phyloP scores from a whole-genome alignment of 1,284 basidiomycete species.

The Phylloboletellus chloephorus region DNA sequence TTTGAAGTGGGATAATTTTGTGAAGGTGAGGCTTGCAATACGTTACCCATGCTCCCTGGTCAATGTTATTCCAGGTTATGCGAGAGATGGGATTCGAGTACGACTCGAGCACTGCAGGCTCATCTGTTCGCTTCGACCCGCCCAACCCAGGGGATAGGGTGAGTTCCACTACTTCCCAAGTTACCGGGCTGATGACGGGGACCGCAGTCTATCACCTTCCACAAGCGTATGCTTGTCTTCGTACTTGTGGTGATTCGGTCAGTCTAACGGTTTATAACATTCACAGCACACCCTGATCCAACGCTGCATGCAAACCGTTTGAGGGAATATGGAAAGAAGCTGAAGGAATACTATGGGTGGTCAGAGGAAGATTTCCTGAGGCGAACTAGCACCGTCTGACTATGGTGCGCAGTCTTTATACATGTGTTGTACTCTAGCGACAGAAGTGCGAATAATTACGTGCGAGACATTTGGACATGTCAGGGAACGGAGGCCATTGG shows the following conservation, averaged over 20 bases:
- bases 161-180: conserved; percentile 21
- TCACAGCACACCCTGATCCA: conserved; percentile 64
- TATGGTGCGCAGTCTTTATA: background rate
- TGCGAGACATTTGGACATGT: no score
- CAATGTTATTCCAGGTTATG: conserved; percentile 51
- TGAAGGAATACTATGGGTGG: conserved; percentile 68
- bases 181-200: conserved; percentile 7
- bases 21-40: conserved; percentile 39
- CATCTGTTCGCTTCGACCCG: conserved; percentile 76
- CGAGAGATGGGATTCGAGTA: conserved; percentile 69
- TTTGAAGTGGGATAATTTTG: conserved; percentile 71
- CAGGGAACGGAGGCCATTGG: no score
- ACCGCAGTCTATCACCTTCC: conserved; percentile 62
- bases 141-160: conserved; percentile 54
- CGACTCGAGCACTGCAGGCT: conserved; percentile 70
- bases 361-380: conserved; percentile 51
- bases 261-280: conserved; percentile 4
- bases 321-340: conserved; percentile 50
- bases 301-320: conserved; percentile 52
- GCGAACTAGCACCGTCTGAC: conserved; percentile 14
- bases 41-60: background rate
- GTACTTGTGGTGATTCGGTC: conserved; percentile 1
- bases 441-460: no score
- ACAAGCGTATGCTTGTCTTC: conserved; percentile 55
- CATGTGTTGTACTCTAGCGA: conserved; percentile 1